phyloP scores from a whole-genome alignment of 345 rosid genomes.

The Pugionium dolabratum region DNA sequence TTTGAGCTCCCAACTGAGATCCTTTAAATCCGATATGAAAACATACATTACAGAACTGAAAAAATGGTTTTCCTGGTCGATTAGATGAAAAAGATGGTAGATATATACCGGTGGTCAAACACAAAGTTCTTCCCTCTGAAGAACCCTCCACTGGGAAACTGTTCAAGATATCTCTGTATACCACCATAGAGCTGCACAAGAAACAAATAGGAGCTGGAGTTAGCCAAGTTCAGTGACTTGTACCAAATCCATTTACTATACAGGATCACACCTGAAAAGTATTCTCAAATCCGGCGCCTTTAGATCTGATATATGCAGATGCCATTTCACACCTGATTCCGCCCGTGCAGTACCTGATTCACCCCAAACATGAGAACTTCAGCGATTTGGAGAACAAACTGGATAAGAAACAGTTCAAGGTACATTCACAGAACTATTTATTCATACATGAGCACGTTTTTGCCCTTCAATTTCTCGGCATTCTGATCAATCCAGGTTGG shows the following conservation, averaged over 20 bases:
- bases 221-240: constrained; percentile 11
- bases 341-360: constrained; percentile 90
- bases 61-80: background rate
- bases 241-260: constrained; percentile 22
- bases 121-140: constrained; percentile 96
- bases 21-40: constrained; percentile 45
- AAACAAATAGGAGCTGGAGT: constrained; percentile 19
- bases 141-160: constrained; percentile 85
- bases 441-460: constrained; percentile 75
- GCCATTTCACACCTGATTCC: constrained; percentile 99
- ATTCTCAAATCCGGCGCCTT: constrained; percentile 87
- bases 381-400: background rate
- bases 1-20: constrained; percentile 88
- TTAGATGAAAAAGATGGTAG: constrained; percentile 7
- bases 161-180: constrained; percentile 89
- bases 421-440: constrained; percentile 14
- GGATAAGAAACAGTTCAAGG: background rate
- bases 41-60: background rate
- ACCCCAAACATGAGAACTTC: constrained; percentile 23
- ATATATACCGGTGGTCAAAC: constrained; percentile 81
- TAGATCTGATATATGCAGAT: constrained; percentile 84
- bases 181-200: constrained; percentile 86
- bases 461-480: constrained; percentile 65
- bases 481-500: constrained; percentile 82
- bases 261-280: constrained; percentile 69